Evolutionary conservation across 768 basidiomycete species (phyloP), one percentile per base, ranked within the genome.

Genomic region (Tubosaeta sp.): DNA sequence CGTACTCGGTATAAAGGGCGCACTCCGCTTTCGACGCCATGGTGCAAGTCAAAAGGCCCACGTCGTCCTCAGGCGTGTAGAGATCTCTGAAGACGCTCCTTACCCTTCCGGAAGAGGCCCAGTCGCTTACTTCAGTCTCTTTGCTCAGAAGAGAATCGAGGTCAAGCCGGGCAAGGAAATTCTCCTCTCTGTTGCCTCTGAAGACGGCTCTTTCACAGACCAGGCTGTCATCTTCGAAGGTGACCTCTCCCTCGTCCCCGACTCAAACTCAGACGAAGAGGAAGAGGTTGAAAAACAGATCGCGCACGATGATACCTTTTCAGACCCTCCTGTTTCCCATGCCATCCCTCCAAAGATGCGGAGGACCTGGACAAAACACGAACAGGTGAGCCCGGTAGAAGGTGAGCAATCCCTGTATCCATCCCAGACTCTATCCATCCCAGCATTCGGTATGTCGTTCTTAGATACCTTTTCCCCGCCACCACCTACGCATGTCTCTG

Each of bases 141-240:
- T 84, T 62, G 82, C 86, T 4, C 76, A 78, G 59, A 87, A 87
- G 71, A 71, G 80, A 53, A 82, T 87, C 63, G 81, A 81, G 61
- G 77, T 85, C 59, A 84, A 78, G 61, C 80, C 84, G 12, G 85
- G 85, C 51, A 84, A 84, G 67, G 82, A 84, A 68, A 79, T 87
- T 46, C 72, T 86, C 42, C 73, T 87, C 48, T 75, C 83, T 6
- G 71, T 87, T 30, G 75, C 74, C 35, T 72, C 75, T 24, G 75
- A 71, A 25, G 76, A 83, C 56, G 79, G 78, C 35, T 61, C 69
- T 12, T 78, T 80, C 67, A 76, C 78, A 51, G 82, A 84, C 51
- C 75, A 73, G 52, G 69, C 82, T 1, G 74, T 86, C 58, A 63
- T 84, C 35, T 74, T 87, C 55, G 81, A 83, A 57, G 84, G 76